Evolutionary conservation across 2,329 filamentous ascomycete genomes (phyloP).

Genomic region (Colletotrichum tamarilloi): DNA sequence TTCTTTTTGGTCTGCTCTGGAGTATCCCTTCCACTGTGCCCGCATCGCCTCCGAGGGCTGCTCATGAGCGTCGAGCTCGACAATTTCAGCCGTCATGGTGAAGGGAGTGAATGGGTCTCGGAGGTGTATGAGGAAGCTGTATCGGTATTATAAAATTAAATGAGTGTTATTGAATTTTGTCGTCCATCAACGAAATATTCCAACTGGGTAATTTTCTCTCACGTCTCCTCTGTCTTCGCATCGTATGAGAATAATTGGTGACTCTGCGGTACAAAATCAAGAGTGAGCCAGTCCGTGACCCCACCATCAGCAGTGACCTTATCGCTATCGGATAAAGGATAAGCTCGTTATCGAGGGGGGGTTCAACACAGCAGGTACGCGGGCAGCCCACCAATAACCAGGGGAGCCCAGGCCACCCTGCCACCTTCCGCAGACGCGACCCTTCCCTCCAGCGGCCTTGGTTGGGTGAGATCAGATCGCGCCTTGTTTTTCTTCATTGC

Average conservation of each 20-base stretch:
- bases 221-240: background rate
- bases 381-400: conserved; percentile 1
- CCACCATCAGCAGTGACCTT: conserved; percentile 23
- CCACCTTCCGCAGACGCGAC: conserved; percentile 19
- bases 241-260: conserved; percentile 17
- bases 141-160: too few species aligned
- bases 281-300: conserved; percentile 20
- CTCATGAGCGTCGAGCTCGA: conserved; percentile 78
- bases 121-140: background rate
- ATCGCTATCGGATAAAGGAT: conserved; percentile 22
- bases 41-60: conserved; percentile 79
- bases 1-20: conserved; percentile 65
- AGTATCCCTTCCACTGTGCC: conserved; percentile 79
- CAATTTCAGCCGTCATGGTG: conserved; percentile 55
- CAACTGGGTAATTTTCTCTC: background rate
- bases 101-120: background rate
- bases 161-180: background rate
- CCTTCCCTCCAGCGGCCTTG: conserved; percentile 22
- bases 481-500: conserved; percentile 37
- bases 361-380: background rate
- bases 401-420: conserved; percentile 29
- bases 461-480: conserved; percentile 36
- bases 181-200: background rate
- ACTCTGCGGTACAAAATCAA: conserved; percentile 22
- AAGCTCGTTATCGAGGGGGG: conserved; percentile 21